These are phyloP conservation scores for Medicago ruthenica DNA, from an alignment of 306 rosid species.

Conservation along the genomic window DNA sequence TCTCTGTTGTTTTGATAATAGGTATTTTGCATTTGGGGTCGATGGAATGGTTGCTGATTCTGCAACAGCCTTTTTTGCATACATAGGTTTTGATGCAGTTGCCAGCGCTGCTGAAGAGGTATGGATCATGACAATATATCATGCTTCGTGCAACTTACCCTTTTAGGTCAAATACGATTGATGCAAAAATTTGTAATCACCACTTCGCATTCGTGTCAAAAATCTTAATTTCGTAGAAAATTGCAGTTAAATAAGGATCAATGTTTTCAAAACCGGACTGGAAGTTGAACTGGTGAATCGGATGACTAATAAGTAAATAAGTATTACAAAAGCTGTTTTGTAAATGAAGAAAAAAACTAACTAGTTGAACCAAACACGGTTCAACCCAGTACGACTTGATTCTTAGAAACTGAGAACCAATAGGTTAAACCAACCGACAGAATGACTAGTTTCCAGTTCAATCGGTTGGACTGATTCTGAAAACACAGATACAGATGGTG, in stretches of 20 bases:
- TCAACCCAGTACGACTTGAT: background rate
- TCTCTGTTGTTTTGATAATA: constrained; percentile 48
- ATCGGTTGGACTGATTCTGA: background rate
- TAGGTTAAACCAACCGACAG: background rate
- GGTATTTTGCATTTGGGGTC: constrained; percentile 89
- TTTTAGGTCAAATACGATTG: too few relatives aligned
- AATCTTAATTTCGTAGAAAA: background rate
- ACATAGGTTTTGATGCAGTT: constrained; percentile 88
- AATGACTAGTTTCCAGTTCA: background rate
- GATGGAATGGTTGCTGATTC: constrained; percentile 98
- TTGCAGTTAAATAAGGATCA: too few relatives aligned
- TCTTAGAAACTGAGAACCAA: too few relatives aligned
- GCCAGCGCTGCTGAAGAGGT: constrained; percentile 97
- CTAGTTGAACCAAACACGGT: background rate
- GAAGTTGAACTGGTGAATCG: too few relatives aligned
- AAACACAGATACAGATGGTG: background rate
- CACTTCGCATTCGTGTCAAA: background rate
- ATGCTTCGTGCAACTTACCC: background rate
- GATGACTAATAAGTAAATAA: too few relatives aligned
- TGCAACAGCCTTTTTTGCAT: constrained; percentile 91
- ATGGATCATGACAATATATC: constrained; percentile 7
- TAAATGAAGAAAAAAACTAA: too few relatives aligned
- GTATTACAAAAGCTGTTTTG: too few relatives aligned
- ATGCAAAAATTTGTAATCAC: background rate
- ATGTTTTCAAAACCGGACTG: too few relatives aligned